Evolutionary conservation across 139 green algal genomes (phyloP).

Genomic region (Coccomyxa sp.): DNA sequence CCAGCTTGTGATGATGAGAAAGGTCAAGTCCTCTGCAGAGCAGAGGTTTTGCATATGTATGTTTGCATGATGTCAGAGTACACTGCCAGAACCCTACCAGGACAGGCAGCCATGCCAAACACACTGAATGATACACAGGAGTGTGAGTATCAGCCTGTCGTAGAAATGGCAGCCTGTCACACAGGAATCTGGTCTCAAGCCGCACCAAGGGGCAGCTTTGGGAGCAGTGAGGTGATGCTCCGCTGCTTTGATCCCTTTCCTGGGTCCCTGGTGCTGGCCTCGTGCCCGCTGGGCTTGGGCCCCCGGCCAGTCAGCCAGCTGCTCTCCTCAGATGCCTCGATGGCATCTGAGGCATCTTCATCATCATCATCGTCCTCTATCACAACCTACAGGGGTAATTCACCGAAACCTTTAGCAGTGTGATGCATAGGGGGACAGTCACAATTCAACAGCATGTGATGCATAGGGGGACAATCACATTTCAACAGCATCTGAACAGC

Average conservation of each 20-base stretch:
- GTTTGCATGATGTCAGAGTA: neutral
- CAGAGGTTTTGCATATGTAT: neutral
- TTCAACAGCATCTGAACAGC: neutral
- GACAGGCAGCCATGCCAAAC: neutral
- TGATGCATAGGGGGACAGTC: too few relatives aligned
- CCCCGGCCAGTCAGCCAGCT: neutral
- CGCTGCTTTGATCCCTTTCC: neutral
- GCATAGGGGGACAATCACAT: too few relatives aligned
- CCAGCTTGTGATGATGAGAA: neutral
- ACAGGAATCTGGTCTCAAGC: too few relatives aligned
- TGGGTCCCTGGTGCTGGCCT: neutral
- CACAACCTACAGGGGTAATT: too few relatives aligned
- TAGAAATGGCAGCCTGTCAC: too few relatives aligned
- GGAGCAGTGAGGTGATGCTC: neutral
- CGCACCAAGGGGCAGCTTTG: neutral
- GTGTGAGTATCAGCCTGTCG: neutral
- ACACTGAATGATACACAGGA: neutral
- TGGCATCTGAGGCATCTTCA: neutral
- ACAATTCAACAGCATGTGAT: too few relatives aligned
- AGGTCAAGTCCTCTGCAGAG: neutral
- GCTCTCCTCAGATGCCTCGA: neutral
- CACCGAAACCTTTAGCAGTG: too few relatives aligned
- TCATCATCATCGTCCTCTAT: too few relatives aligned
- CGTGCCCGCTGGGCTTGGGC: neutral
- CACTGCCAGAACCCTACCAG: neutral